These are phyloP conservation scores for Emmonsiellopsis sp. DNA, from an alignment of 2,329 filamentous ascomycete genomes.

Conservation along the genomic window DNA sequence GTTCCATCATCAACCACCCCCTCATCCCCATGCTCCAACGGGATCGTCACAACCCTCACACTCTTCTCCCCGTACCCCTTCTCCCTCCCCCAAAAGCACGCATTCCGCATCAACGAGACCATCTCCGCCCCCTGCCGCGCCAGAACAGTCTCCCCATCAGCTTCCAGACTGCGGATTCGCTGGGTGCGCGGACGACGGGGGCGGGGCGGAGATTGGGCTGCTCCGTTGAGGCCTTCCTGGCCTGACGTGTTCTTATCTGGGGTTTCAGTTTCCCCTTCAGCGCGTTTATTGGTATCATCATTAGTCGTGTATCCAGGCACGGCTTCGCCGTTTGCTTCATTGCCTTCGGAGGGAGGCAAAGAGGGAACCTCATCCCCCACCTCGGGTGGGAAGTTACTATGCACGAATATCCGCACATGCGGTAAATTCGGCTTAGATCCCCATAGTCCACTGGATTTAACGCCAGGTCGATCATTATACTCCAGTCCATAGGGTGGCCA, in stretches of 20 bases:
- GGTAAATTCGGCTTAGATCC: slow-evolving; percentile 23
- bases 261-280: not conserved
- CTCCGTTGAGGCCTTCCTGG: not conserved
- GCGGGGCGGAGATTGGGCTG: no score
- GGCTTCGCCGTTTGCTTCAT: not conserved
- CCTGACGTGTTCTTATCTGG: no score
- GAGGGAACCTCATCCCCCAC: not conserved
- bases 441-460: slow-evolving; percentile 8
- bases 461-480: slow-evolving; percentile 19
- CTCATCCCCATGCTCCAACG: not conserved
- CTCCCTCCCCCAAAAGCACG: slow-evolving; percentile 36
- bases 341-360: not conserved
- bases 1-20: not conserved
- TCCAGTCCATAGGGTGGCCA: slow-evolving; percentile 33
- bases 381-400: slow-evolving; percentile 1
- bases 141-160: slow-evolving; percentile 21
- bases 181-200: not conserved
- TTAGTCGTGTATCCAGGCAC: no score
- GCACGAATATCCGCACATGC: slow-evolving; percentile 21
- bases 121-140: slow-evolving; percentile 32
- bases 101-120: slow-evolving; percentile 32
- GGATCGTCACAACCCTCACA: slow-evolving; percentile 18
- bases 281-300: no score
- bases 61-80: slow-evolving; percentile 29
- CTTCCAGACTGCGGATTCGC: not conserved